Evolutionary conservation across 768 basidiomycete species (phyloP).

Genomic region (Boletus subparvulus): DNA sequence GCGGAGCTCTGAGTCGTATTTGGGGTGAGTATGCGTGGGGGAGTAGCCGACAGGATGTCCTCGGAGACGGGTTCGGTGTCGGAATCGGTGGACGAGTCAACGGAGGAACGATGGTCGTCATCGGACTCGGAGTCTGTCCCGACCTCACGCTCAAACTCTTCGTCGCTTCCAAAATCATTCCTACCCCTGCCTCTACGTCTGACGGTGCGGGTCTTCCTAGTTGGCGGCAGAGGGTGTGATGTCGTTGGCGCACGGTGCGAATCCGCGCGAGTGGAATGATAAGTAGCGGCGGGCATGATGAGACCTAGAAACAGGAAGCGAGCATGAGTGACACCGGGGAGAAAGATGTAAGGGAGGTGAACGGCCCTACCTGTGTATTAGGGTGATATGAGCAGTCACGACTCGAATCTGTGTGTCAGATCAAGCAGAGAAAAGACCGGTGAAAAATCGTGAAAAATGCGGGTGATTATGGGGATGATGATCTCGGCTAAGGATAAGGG

Average conservation of each 20-base stretch:
- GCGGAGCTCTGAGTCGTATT: slow-evolving; percentile 64
- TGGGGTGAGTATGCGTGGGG: slow-evolving; percentile 60
- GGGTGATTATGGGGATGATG: background rate
- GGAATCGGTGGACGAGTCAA: slow-evolving; percentile 62
- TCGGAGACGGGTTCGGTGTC: slow-evolving; percentile 71
- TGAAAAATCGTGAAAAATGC: slow-evolving; percentile 21
- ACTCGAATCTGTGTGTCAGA: slow-evolving; percentile 24
- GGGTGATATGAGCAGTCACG: slow-evolving; percentile 27
- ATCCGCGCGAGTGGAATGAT: slow-evolving; percentile 33
- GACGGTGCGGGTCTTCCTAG: slow-evolving; percentile 42
- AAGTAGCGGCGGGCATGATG: slow-evolving; percentile 48
- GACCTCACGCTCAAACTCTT: slow-evolving; percentile 71
- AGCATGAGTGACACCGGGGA: slow-evolving; percentile 16
- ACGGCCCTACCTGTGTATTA: slow-evolving; percentile 38
- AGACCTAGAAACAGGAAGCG: slow-evolving; percentile 13
- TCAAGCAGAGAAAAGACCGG: slow-evolving; percentile 24
- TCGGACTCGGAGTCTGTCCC: slow-evolving; percentile 70
- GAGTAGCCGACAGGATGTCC: slow-evolving; percentile 51
- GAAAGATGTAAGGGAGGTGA: slow-evolving; percentile 19
- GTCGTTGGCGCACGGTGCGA: slow-evolving; percentile 28
- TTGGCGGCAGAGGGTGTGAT: slow-evolving; percentile 33
- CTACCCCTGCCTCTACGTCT: slow-evolving; percentile 65
- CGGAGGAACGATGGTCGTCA: slow-evolving; percentile 58
- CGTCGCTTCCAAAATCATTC: slow-evolving; percentile 65
- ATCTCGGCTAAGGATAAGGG: slow-evolving; percentile 20